Base-by-base conservation (phyloP, 305 asterid genomes). In the Nicotiana rustica region DNA sequence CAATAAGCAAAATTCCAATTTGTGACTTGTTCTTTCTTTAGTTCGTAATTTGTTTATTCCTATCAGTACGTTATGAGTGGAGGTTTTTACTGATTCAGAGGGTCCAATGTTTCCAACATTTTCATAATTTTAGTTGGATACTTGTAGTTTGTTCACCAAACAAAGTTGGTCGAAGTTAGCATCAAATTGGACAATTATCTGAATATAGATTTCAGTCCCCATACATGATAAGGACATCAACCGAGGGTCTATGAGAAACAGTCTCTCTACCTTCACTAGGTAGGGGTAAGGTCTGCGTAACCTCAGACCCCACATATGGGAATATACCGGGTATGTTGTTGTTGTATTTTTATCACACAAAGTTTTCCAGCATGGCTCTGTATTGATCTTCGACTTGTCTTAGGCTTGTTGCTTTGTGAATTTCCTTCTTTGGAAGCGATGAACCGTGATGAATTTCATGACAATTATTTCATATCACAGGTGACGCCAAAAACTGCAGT, bases 401-500 rank as follows among this genome's bases (percentile, higher is more conserved):
- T 60, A 52, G 25, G 18, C 15, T 13, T 68, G 69, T 17, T 33
- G 38, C 25, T 73, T 82, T 15, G 15, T 29, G 31, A 69, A 73
- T 4, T 82, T 41, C 35, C 10, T 41, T 33, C 8, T 49, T 73
- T 82, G 31, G 0, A 5, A 21, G 21, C 17, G 1, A 73, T 73
- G 79, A 73, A 41, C 78, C 62, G n/a, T 71, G 79, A 21, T 1
- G 4, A 25, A 49, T 73, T 73, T 25, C 79, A 15, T 76, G 47
- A 29, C 47, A 75, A 29, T 62, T 29, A 61, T 52, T 55, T 52
- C 59, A 38, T n/a, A 67, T 86, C 85, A 64, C 93, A 94, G 98
- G 99, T 79, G 88, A 91, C 41, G 87, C 97, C 49, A 82, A 82
- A 87, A 91, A 92, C 77, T 96, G 99, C 89, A 91, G 91, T 83